Base-by-base conservation (phyloP, 2,329 filamentous ascomycete species). In the Aspergillus luchuensis region DNA sequence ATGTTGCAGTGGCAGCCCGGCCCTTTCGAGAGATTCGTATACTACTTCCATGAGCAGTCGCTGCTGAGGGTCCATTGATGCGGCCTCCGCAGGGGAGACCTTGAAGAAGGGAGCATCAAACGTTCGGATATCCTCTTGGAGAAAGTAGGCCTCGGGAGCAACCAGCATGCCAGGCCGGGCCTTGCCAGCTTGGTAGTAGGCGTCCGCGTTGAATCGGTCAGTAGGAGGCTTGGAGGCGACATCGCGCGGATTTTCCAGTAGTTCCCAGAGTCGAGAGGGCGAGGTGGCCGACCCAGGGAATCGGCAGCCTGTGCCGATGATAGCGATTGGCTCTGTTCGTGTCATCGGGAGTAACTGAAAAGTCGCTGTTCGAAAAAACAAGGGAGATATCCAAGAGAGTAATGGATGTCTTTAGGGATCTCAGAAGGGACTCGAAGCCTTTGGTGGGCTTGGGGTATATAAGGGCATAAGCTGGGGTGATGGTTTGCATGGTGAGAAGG, bases 1-100 rank as follows among this genome's bases (percentile, higher is more conserved):
- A 0, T 48, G 48, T 23, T 63, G 62, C 39, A 66, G 60, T 52
- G 51, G 59, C 4, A 63, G 21, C 2, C 67, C 66, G 4, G 63
- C 61, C 36, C 58, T 51, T 36, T 65, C 72, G 49, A 66, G 63
- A 8, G 75, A 74, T 49, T 82, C 75, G 63, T 80, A 82, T 0
- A 79, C 76, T 1, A 69, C 71, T 63, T 81, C 75, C 10, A 72
- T 39, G 4, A 69, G 60, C 3, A 68, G 41, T 2, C 69, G 39
- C 23, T 71, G 68, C 38, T 71, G 67, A 21, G 70, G 70, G 47
- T 72, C 70, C 54, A 72, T 71, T 2, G 81, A 80, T 8, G 67
- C 67, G 11, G 66, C 70, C 23, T 72, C 70, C 2, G 33, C 43
- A 1, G 59, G 23, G 0, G 55, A 56, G 41, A 72, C 68, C 21